phyloP scores from a whole-genome alignment of 2,329 filamentous ascomycete genomes.

The Nannizzia gypsea region DNA sequence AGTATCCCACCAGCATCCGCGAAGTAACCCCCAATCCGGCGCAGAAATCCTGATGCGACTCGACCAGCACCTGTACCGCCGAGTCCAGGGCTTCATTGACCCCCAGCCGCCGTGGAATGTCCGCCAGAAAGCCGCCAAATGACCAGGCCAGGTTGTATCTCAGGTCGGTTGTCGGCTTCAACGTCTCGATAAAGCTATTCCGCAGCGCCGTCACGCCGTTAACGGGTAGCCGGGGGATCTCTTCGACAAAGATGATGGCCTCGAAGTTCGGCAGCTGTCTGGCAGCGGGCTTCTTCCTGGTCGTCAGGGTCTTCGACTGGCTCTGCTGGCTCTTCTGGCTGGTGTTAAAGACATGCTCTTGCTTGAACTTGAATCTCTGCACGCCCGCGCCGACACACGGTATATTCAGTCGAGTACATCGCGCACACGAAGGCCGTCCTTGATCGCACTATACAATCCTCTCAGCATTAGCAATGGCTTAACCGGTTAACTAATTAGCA shows the following conservation, averaged over 20 bases:
- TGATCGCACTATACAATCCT: constrained; percentile 38
- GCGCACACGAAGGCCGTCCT: constrained; percentile 33
- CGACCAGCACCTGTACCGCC: constrained; percentile 23
- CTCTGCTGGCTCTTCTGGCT: too few species aligned
- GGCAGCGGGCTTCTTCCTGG: neutral
- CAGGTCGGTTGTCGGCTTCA: constrained; percentile 31
- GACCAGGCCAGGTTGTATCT: constrained; percentile 37
- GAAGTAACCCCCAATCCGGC: constrained; percentile 13
- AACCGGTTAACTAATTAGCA: too few species aligned
- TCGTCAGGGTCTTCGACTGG: neutral
- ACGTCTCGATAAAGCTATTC: constrained; percentile 24
- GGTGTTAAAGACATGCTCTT: constrained; percentile 14
- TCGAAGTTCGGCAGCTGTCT: neutral
- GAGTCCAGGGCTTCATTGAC: constrained; percentile 37
- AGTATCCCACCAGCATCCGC: constrained; percentile 23
- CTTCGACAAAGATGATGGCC: neutral
- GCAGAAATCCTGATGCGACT: constrained; percentile 21
- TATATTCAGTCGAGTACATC: constrained; percentile 38
- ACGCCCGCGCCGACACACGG: constrained; percentile 38
- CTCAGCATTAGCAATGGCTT: neutral
- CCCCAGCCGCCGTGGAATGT: constrained; percentile 38
- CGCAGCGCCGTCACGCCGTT: constrained; percentile 26
- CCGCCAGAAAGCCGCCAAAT: constrained; percentile 37
- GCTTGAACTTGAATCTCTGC: constrained; percentile 41
- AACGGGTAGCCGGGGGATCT: constrained; percentile 17